phyloP scores from a whole-genome alignment of 192 early-diverging fungal genomes.

The Phlyctochytrium bullatum region DNA sequence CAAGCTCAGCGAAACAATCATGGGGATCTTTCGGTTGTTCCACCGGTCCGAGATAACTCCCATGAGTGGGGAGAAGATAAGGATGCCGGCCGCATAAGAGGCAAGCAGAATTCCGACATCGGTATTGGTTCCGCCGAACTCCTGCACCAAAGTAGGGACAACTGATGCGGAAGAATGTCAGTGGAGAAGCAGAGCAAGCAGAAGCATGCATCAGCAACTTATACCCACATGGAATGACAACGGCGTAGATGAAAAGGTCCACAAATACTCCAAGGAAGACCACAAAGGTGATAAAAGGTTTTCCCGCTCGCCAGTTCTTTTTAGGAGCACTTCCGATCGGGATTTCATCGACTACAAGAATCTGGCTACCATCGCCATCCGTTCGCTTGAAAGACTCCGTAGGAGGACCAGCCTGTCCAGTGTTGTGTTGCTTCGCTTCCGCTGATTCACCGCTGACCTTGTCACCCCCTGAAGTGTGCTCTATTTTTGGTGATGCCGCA shows the following conservation, averaged over 20 bases:
- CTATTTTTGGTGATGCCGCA: no score
- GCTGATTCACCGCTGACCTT: no score
- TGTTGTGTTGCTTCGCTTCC: no score
- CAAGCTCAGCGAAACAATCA: conserved; percentile 15
- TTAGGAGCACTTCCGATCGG: no score
- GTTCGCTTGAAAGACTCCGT: no score
- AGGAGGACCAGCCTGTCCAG: no score
- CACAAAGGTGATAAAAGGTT: conserved; percentile 19
- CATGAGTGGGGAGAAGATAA: conserved; percentile 23
- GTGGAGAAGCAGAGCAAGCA: conserved; percentile 2
- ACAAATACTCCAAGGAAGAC: conserved; percentile 27
- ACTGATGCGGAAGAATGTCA: conserved; percentile 5
- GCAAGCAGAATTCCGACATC: conserved; percentile 30
- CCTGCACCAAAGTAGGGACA: conserved; percentile 22
- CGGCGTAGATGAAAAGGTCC: conserved; percentile 25
- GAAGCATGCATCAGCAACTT: neutral
- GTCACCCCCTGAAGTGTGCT: no score
- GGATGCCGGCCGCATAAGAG: conserved; percentile 30
- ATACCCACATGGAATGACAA: conserved; percentile 30
- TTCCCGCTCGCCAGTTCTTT: conserved; percentile 8
- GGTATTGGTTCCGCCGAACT: conserved; percentile 10
- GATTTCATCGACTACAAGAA: no score
- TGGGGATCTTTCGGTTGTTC: conserved; percentile 15
- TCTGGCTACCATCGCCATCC: no score
- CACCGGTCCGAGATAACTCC: conserved; percentile 21